phyloP scores from a whole-genome alignment of 1,284 basidiomycete genomes.

The Volvariella surrecta region DNA sequence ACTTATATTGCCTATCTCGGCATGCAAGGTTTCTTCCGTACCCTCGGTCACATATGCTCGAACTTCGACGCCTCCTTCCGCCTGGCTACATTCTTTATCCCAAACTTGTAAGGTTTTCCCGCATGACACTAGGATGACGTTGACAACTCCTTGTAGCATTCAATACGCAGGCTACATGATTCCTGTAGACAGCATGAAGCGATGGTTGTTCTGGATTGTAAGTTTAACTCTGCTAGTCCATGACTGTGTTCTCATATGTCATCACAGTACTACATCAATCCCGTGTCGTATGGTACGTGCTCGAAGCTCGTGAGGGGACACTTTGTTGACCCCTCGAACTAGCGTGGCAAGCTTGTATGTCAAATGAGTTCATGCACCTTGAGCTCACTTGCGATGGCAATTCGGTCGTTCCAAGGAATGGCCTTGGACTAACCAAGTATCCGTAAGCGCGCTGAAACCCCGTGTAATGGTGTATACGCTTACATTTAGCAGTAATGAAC shows the following conservation, averaged over 20 bases:
- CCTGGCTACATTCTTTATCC: constrained; percentile 48
- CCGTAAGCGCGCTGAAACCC: constrained; percentile 39
- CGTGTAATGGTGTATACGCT: no score
- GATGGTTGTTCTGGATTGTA: constrained; percentile 86
- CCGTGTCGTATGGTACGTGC: constrained; percentile 59
- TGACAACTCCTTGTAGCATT: constrained; percentile 19
- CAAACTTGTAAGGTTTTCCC: constrained; percentile 41
- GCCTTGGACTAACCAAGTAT: constrained; percentile 51
- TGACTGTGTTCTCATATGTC: constrained; percentile 3
- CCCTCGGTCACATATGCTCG: constrained; percentile 55
- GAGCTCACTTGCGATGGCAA: constrained; percentile 60
- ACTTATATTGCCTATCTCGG: constrained; percentile 49
- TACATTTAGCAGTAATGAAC: constrained; percentile 30
- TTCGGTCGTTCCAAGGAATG: constrained; percentile 68
- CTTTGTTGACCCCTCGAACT: no score
- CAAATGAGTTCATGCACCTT: constrained; percentile 78
- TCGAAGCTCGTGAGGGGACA: constrained; percentile 2
- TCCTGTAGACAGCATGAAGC: constrained; percentile 70
- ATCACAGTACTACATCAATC: constrained; percentile 64
- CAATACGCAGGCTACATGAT: constrained; percentile 69
- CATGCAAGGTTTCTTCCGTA: constrained; percentile 73
- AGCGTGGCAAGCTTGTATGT: constrained; percentile 73
- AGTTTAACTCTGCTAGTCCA: constrained; percentile 17
- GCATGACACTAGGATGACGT: constrained; percentile 1
- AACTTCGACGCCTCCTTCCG: constrained; percentile 61